A percentile compares a stretch with the other conserved stretches of the same genome.
Evolutionary conservation across 305 asterid genomes (phyloP).

Genomic region (Plantago rigida): DNA sequence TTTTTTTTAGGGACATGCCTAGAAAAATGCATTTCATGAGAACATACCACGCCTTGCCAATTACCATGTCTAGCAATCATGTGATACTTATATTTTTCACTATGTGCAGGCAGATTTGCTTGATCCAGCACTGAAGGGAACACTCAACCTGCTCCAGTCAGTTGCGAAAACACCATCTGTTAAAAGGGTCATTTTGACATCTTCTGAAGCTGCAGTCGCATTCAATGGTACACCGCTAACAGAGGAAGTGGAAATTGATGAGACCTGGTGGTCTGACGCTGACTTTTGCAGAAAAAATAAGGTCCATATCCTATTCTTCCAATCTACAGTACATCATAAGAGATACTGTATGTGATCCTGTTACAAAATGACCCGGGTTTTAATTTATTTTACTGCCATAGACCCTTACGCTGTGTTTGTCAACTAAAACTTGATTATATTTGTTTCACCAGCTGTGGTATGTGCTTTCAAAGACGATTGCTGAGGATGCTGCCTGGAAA

Average conservation of each 20-base stretch:
- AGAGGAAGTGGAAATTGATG: conserved; percentile 6
- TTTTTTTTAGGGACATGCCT: too few relatives aligned
- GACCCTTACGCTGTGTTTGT: neutral
- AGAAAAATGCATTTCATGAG: neutral
- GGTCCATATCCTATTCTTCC: neutral
- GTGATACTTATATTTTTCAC: neutral
- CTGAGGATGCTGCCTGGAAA: conserved; percentile 42
- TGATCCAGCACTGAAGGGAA: conserved; percentile 21
- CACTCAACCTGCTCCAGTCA: conserved; percentile 11
- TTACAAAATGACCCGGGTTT: neutral
- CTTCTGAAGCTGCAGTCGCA: conserved; percentile 45
- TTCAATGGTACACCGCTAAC: conserved; percentile 26
- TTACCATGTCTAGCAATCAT: neutral
- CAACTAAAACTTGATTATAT: too few relatives aligned
- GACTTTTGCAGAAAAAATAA: conserved; percentile 7
- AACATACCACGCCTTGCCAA: conserved; percentile 18
- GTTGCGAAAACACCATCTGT: conserved; percentile 32
- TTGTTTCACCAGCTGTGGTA: conserved; percentile 38
- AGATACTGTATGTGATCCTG: neutral
- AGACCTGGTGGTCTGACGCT: conserved; percentile 13
- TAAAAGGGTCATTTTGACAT: conserved; percentile 48
- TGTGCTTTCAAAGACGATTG: conserved; percentile 40
- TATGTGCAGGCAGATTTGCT: conserved; percentile 12
- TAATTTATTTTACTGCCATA: neutral
- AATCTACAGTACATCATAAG: neutral